Evolutionary conservation across 495 filamentous ascomycete genomes (phyloP), one percentile per base, ranked within the genome.

Genomic region (Cryomyces antarcticus): DNA sequence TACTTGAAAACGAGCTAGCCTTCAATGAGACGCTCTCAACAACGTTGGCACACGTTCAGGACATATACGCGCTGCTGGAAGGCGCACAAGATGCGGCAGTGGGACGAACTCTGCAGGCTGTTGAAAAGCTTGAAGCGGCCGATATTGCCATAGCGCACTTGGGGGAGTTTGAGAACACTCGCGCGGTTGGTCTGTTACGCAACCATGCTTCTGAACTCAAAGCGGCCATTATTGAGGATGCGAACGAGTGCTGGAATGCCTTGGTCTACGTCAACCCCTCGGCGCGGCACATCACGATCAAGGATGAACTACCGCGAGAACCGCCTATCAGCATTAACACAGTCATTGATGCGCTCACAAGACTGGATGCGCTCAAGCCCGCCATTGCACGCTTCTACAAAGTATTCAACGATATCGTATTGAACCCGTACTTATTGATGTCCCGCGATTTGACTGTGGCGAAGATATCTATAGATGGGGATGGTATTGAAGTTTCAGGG

Each of bases 1-100:
- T 95, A 46, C 63, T 95, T 9, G 63, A 71, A 47, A 78, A 68
- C 30, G 87, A 95, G 59, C 66, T 82, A 11, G 66, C 66, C 37
- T 95, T 86, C 62, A 92, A 81, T 49, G 59, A 73, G 45, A 72
- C 73, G 35, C 65, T 95, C 24, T 61, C 68, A 13, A 62, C 62
- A 36, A 71, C 75, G 1, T 58, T 93, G 36, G 67, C 68, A 50
- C 64, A 69, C 30, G 68, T 89, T 12, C 68, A 63, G 38, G 52
- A 54, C 7, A 69, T 75, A 17, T 67, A 68, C 42, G 59, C 56
- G 28, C 38, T 50, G 5, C 45, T 69, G 39, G 56, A 60, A 34
- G 39, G 43, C 5, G 53, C 55, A 6, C 54, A 60, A 41, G 52
- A 62, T 38, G 56, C 53, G 27, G 56, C 54, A 17, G 49, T 62